These are phyloP conservation scores for Talaromyces sp. DNA, from an alignment of 2,329 filamentous ascomycete species.

Conservation along the genomic window DNA sequence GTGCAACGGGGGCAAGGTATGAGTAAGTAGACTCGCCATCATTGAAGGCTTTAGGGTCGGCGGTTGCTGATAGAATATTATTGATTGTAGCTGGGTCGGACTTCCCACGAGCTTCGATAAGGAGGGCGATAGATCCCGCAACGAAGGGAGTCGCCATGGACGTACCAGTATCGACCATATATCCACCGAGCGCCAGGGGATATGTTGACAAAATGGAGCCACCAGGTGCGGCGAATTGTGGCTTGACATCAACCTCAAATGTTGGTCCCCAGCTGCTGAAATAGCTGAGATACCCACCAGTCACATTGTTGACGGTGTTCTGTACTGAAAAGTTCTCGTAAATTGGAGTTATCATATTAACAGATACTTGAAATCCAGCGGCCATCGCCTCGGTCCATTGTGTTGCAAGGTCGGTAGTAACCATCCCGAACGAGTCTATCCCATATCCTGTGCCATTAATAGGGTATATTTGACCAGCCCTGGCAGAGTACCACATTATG, in stretches of 20 bases:
- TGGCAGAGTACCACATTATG: conserved; percentile 61
- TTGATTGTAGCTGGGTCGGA: conserved; percentile 29
- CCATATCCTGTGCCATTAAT: conserved; percentile 7
- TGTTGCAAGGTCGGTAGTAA: conserved; percentile 21
- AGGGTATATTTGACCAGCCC: conserved; percentile 16
- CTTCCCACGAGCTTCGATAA: conserved; percentile 31
- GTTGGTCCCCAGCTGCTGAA: conserved; percentile 27
- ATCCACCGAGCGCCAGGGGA: conserved; percentile 46
- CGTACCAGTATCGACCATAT: conserved; percentile 55
- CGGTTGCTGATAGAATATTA: conserved; percentile 26
- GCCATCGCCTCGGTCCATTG: conserved; percentile 22
- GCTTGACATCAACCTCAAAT: conserved; percentile 18
- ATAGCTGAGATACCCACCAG: conserved; percentile 24
- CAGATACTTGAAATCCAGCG: conserved; percentile 19
- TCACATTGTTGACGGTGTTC: conserved; percentile 22
- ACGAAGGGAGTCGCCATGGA: conserved; percentile 62
- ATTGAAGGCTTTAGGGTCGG: conserved; percentile 31
- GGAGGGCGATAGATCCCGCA: conserved; percentile 47
- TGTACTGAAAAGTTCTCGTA: conserved; percentile 20
- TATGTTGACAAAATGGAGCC: conserved; percentile 57
- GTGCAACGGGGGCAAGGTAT: conserved; percentile 51
- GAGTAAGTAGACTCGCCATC: conserved; percentile 28
- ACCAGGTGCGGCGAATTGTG: conserved; percentile 21
- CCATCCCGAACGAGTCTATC: conserved; percentile 22
- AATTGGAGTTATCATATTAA: conserved; percentile 22